A percentile compares a stretch with the other conserved stretches of the same genome.
phyloP scores from a whole-genome alignment of 2,329 filamentous ascomycete genomes.

The Penicillium sp. region DNA sequence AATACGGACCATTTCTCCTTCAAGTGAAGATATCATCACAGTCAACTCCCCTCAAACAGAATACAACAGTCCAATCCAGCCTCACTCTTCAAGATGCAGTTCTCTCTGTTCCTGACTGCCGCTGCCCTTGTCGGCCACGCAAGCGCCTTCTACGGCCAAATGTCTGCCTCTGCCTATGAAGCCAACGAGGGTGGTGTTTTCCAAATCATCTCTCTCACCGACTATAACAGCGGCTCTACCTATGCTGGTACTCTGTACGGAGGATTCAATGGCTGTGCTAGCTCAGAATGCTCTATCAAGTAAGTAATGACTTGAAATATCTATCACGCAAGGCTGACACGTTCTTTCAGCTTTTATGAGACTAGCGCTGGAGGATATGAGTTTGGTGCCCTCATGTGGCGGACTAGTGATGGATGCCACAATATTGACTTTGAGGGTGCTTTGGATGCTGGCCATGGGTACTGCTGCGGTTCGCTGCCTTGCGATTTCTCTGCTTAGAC shows the following conservation, averaged over 20 bases:
- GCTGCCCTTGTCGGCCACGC: constrained; percentile 1
- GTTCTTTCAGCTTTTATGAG: not conserved
- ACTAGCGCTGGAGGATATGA: constrained; percentile 1
- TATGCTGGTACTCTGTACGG: constrained; percentile 5
- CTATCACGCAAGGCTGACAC: not conserved
- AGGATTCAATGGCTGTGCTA: constrained; percentile 5
- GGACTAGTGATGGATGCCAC: constrained; percentile 8
- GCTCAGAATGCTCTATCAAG: not conserved
- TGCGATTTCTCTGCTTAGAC: constrained; percentile 9
- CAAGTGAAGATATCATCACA: not conserved
- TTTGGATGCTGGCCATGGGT: constrained; percentile 4
- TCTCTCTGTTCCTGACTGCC: not conserved
- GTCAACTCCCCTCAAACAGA: not conserved
- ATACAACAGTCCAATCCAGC: not conserved
- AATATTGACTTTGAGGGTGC: constrained; percentile 11
- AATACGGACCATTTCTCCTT: not conserved
- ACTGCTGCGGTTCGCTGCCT: constrained; percentile 11
- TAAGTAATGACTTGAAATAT: not conserved
- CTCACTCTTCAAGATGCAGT: constrained; percentile 2
- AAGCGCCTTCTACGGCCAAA: constrained; percentile 8
- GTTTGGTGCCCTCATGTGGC: constrained; percentile 6
- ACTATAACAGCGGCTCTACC: constrained; percentile 10
- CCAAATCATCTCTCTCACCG: constrained; percentile 7
- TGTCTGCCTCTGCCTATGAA: constrained; percentile 5
- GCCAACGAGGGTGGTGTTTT: constrained; percentile 1